Evolutionary conservation across 768 basidiomycete species (phyloP).

Genomic region (Tylopilus cervinicoccineus): DNA sequence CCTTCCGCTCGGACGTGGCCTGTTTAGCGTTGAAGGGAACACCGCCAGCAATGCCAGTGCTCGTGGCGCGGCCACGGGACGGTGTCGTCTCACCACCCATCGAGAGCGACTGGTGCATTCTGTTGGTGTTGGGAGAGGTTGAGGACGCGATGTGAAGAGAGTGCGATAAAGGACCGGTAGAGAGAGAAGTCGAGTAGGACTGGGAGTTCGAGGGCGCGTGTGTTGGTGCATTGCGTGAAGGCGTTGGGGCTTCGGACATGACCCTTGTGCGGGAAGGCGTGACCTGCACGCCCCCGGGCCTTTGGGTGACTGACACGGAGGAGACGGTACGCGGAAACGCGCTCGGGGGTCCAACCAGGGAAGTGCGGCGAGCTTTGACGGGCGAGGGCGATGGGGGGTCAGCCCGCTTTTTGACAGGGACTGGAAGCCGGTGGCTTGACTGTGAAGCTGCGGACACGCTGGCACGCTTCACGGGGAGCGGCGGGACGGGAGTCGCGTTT

Average conservation of each 20-base stretch:
- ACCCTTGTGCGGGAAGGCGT: slow-evolving; percentile 41
- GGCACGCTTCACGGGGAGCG: slow-evolving; percentile 33
- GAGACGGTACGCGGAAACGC: slow-evolving; percentile 21
- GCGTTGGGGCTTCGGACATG: slow-evolving; percentile 38
- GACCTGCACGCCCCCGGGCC: slow-evolving; percentile 25
- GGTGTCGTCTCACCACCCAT: slow-evolving; percentile 12
- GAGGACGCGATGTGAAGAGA: slow-evolving; percentile 40
- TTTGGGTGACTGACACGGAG: slow-evolving; percentile 16
- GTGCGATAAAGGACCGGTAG: slow-evolving; percentile 15
- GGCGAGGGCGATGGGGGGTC: slow-evolving; percentile 27
- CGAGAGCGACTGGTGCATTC: slow-evolving; percentile 26
- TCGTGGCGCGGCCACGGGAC: slow-evolving; percentile 17
- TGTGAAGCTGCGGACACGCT: slow-evolving; percentile 35
- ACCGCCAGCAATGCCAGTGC: slow-evolving; percentile 8
- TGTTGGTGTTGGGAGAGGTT: slow-evolving; percentile 34
- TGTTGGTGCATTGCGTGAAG: slow-evolving; percentile 21
- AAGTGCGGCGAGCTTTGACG: slow-evolving; percentile 24
- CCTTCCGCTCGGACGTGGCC: slow-evolving; percentile 12
- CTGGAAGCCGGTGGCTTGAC: slow-evolving; percentile 36
- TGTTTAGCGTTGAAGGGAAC: slow-evolving; percentile 11
- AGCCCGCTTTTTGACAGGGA: slow-evolving; percentile 30
- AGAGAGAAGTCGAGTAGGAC: slow-evolving; percentile 25
- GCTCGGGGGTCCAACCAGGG: slow-evolving; percentile 28
- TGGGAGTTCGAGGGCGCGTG: slow-evolving; percentile 21
- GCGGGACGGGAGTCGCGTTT: slow-evolving; percentile 50